These are phyloP conservation scores for Mortierella sp. DNA, from an alignment of 371 early-diverging fungal genomes.

Conservation along the genomic window DNA sequence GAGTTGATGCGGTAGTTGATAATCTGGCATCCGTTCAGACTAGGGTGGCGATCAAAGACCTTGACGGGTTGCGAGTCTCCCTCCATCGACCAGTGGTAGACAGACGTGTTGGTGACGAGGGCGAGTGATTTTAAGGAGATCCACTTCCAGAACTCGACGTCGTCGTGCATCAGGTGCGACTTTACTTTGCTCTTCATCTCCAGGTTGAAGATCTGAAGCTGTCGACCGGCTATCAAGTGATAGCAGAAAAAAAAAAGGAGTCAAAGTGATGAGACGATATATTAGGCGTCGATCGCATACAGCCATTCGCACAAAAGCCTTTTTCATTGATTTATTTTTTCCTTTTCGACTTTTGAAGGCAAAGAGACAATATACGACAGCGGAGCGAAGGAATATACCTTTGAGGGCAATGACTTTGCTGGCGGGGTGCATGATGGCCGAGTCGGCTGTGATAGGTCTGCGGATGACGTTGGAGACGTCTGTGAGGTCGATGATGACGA, in stretches of 20 bases:
- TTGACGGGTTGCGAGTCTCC: constrained; percentile 89
- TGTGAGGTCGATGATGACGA: constrained; percentile 94
- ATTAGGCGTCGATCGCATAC: too few relatives aligned
- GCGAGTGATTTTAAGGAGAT: constrained; percentile 88
- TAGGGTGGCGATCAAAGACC: constrained; percentile 93
- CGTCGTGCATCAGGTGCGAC: constrained; percentile 92
- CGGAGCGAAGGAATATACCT: constrained; percentile 64
- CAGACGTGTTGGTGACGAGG: constrained; percentile 90
- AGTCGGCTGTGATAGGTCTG: constrained; percentile 97
- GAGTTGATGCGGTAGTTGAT: constrained; percentile 94
- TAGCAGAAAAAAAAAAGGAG: neutral
- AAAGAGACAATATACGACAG: neutral
- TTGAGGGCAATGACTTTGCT: constrained; percentile 95
- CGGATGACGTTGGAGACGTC: constrained; percentile 87
- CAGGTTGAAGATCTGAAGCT: constrained; percentile 97
- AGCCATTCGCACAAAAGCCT: neutral
- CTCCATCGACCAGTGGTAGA: constrained; percentile 98
- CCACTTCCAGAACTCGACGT: constrained; percentile 98
- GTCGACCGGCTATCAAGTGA: constrained; percentile 88
- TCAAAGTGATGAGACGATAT: neutral
- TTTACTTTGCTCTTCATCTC: constrained; percentile 96
- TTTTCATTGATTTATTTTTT: neutral
- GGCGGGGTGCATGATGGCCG: constrained; percentile 97
- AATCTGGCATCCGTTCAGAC: constrained; percentile 89
- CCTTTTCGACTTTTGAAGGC: too few relatives aligned